Evolutionary conservation across 139 green algal genomes (phyloP), one percentile per base, ranked within the genome.

Genomic region (Coccomyxa sp.): DNA sequence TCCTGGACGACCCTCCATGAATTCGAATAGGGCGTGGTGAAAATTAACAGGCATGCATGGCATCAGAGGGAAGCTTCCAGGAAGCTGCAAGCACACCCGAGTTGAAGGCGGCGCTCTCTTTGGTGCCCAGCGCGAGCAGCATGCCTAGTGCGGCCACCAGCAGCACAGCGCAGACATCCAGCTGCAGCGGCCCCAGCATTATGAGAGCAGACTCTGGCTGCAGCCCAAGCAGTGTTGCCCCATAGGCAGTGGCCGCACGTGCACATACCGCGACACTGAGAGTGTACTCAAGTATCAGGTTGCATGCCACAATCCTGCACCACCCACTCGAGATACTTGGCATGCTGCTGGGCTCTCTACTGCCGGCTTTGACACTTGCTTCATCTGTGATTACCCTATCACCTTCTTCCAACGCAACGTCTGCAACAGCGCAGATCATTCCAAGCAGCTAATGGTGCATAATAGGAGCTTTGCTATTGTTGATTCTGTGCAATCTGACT

Each of bases 261-360:
- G 93, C 94, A 17, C 98, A 91, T 0, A 94, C 94, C 0, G 95
- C 91, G 0, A 85, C 87, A 23, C 89, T 93, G 28, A 98, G 88
- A 7, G 90, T 93, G 87, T 96, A 97, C 87, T 98, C 95, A 80
- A 98, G 84, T 0, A 95, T 84, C 67, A 98, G 90, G 87, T 95
- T 95, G 79, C 90, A 94, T 10, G 88, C 94, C 1, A 89, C 90
- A 16, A 95, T 90, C 87, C 91, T 93, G 84, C 32, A 79, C 13
- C 15, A 27, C 27, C 76, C 58, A 51, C 3, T 51, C 38, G 7
- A 51, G n/a, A n/a, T n/a, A n/a, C n/a, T n/a, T n/a, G n/a, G n/a
- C n/a, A n/a, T n/a, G n/a, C n/a, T n/a, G n/a, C n/a, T n/a, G n/a
- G n/a, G n/a, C n/a, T n/a, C n/a, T 51, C 3, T 51, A 51, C 38